Evolutionary conservation across 2,329 filamentous ascomycete genomes (phyloP).

Genomic region (Epichloe uncinata): DNA sequence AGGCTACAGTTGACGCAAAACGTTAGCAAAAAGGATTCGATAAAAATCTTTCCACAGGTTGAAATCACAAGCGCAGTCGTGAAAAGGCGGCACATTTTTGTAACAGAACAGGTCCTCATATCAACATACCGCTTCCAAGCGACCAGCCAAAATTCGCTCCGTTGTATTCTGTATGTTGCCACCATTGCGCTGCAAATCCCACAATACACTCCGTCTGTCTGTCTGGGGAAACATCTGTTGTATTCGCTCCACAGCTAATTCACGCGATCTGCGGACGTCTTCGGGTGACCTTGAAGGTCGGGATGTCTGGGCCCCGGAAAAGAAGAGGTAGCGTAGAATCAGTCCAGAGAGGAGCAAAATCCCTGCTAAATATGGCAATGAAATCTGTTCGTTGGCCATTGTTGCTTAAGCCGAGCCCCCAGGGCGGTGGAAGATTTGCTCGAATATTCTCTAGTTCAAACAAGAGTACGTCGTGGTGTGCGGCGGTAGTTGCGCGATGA

Average conservation of each 20-base stretch:
- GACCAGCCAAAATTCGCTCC: conserved; percentile 60
- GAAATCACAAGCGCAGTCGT: too few species aligned
- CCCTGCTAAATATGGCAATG: conserved; percentile 72
- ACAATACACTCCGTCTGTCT: conserved; percentile 69
- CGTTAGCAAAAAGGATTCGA: not conserved
- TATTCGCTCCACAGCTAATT: conserved; percentile 67
- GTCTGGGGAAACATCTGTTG: conserved; percentile 91
- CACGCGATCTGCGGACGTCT: conserved; percentile 43
- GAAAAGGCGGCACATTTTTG: too few species aligned
- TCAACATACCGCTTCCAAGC: conserved; percentile 52
- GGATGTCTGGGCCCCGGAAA: conserved; percentile 30
- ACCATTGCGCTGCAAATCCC: conserved; percentile 86
- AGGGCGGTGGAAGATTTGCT: not conserved
- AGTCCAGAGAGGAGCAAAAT: conserved; percentile 71
- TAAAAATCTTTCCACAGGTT: not conserved
- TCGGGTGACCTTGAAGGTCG: conserved; percentile 20
- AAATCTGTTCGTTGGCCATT: conserved; percentile 60
- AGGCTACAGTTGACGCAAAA: conserved; percentile 37
- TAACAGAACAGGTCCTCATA: too few species aligned
- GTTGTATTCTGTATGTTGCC: conserved; percentile 80
- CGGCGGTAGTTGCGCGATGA: not conserved
- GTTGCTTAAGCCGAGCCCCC: conserved; percentile 4
- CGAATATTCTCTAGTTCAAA: not conserved
- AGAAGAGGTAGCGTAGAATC: conserved; percentile 75
- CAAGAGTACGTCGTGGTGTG: not conserved